Evolutionary conservation across 352 stramenopile genomes (phyloP).

Genomic region (Aphanomyces invadans): DNA sequence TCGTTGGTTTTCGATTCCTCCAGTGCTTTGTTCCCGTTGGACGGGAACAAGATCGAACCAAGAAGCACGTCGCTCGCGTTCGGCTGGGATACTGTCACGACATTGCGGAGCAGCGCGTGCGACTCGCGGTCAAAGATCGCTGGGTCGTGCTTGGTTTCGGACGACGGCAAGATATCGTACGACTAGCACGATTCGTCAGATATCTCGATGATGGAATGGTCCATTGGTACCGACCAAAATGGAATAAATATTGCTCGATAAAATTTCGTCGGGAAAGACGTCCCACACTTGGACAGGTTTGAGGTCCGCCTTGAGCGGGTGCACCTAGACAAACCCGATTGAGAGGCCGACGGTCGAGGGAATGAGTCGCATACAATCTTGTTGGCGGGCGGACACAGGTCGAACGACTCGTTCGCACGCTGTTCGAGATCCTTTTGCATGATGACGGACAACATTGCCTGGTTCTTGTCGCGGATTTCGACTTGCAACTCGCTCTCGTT

Average conservation of each 20-base stretch:
- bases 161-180: conserved; percentile 78
- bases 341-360: too few relatives aligned
- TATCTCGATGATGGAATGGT: not conserved
- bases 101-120: conserved; percentile 59
- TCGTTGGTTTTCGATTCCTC: conserved; percentile 12
- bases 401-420: conserved; percentile 73
- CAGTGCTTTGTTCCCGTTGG: not conserved
- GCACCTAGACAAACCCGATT: conserved; percentile 36
- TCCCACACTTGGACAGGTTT: conserved; percentile 78
- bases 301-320: conserved; percentile 77
- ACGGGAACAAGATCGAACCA: conserved; percentile 65
- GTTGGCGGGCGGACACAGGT: conserved; percentile 52
- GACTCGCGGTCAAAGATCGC: conserved; percentile 57
- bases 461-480: conserved; percentile 67
- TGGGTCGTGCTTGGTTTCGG: conserved; percentile 71
- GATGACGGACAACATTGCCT: conserved; percentile 69
- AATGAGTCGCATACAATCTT: conserved; percentile 37
- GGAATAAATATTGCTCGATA: conserved; percentile 74
- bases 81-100: conserved; percentile 55
- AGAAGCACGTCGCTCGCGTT: conserved; percentile 47
- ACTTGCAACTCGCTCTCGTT: conserved; percentile 81
- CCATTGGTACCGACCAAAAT: conserved; percentile 48
- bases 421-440: conserved; percentile 61
- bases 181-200: conserved; percentile 32
- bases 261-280: conserved; percentile 68